Conservation (phyloP, 805 yeast species). For the Helenozyma rhizophorensis region DNA sequence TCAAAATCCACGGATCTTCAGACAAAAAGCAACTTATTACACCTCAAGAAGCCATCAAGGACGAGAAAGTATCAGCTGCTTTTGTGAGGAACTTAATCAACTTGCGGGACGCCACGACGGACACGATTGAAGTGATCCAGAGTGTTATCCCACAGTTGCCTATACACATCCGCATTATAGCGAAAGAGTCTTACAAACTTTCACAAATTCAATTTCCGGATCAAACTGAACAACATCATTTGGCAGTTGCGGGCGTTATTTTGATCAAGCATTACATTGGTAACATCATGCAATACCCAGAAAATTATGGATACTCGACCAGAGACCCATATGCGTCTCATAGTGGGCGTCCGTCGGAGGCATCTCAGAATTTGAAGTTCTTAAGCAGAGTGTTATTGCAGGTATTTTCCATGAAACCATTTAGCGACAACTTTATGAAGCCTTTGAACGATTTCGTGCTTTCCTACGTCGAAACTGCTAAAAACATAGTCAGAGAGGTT, state of each 20-base stretch:
- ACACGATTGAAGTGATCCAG: conserved; percentile 52
- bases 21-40: conserved; percentile 32
- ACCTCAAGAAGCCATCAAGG: conserved; percentile 73
- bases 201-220: conserved; percentile 52
- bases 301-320: conserved; percentile 49
- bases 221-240: conserved; percentile 53
- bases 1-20: conserved; percentile 31
- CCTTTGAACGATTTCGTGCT: conserved; percentile 74
- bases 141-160: conserved; percentile 36
- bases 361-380: conserved; percentile 49
- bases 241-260: conserved; percentile 66
- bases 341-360: conserved; percentile 13
- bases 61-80: conserved; percentile 61
- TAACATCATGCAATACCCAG: conserved; percentile 47
- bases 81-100: conserved; percentile 73
- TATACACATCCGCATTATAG: conserved; percentile 30
- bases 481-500: conserved; percentile 41
- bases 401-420: conserved; percentile 63
- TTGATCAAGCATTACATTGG: conserved; percentile 50
- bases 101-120: conserved; percentile 66
- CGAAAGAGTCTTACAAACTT: conserved; percentile 30
- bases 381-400: conserved; percentile 60
- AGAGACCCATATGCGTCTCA: conserved; percentile 21
- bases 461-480: conserved; percentile 44
- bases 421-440: conserved; percentile 67